phyloP scores from a whole-genome alignment of 2,329 filamentous ascomycete genomes.

The Cercospora sojina region DNA sequence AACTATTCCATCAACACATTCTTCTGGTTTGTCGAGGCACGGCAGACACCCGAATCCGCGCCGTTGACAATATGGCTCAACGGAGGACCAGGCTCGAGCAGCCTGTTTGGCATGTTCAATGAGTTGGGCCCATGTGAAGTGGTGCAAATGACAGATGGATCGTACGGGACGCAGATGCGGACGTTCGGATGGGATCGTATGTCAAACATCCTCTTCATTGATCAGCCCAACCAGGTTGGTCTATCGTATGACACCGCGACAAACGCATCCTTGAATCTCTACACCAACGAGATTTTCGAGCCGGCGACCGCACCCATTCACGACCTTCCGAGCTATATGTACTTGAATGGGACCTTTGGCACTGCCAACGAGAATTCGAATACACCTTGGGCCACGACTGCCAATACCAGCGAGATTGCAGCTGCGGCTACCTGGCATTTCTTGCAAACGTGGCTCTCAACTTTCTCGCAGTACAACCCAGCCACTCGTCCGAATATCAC shows the following conservation, averaged over 20 bases:
- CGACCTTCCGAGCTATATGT: conserved; percentile 39
- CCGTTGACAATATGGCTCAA: conserved; percentile 65
- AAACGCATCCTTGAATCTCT: conserved; percentile 59
- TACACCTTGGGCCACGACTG: conserved; percentile 27
- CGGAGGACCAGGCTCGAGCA: conserved; percentile 65
- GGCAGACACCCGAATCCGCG: conserved; percentile 49
- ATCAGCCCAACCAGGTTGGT: conserved; percentile 67
- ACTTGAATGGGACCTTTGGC: conserved; percentile 65
- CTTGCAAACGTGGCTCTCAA: conserved; percentile 57
- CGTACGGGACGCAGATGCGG: conserved; percentile 46
- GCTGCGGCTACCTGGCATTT: conserved; percentile 62
- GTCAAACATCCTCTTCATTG: conserved; percentile 60
- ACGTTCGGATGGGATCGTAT: conserved; percentile 66
- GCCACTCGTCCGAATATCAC: conserved; percentile 53
- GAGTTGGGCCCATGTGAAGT: conserved; percentile 55
- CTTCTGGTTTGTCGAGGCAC: conserved; percentile 63
- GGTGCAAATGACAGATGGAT: conserved; percentile 44
- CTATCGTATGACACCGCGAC: conserved; percentile 65
- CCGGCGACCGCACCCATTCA: conserved; percentile 36
- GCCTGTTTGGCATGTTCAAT: conserved; percentile 63
- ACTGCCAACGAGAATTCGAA: conserved; percentile 46
- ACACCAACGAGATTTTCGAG: conserved; percentile 44
- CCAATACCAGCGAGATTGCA: conserved; percentile 40
- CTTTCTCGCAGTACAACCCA: conserved; percentile 43
- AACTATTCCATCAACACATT: conserved; percentile 62